Evolutionary conservation across 2,329 filamentous ascomycete genomes (phyloP).

Genomic region (Calonectria hongkongensis): DNA sequence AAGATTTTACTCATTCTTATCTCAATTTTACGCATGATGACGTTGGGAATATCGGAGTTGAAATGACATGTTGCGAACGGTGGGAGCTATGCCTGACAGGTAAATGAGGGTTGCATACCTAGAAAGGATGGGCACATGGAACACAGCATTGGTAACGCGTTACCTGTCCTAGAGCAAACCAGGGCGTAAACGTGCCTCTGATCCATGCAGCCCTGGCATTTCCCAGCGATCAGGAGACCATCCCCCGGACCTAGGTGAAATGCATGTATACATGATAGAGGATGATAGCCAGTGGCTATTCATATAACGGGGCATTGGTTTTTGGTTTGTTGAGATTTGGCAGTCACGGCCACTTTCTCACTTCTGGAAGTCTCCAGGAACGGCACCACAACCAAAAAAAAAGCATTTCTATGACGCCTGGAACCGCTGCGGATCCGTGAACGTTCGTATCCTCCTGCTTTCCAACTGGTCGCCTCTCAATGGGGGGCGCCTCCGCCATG

Average conservation of each 20-base stretch:
- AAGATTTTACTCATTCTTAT: slow-evolving; percentile 6
- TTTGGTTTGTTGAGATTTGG: slow-evolving; percentile 18
- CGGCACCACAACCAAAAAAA: slow-evolving; percentile 28
- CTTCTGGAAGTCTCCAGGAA: slow-evolving; percentile 18
- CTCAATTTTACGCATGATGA: slow-evolving; percentile 18
- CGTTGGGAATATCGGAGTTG: not conserved
- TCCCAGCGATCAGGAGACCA: slow-evolving; percentile 17
- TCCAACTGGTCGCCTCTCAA: slow-evolving; percentile 32
- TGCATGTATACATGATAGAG: slow-evolving; percentile 5
- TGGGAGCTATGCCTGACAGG: slow-evolving; percentile 10
- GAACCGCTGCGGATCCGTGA: slow-evolving; percentile 16
- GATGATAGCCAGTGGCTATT: slow-evolving; percentile 1
- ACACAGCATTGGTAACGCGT: not conserved
- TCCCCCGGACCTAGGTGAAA: not conserved
- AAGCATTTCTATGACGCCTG: slow-evolving; percentile 13
- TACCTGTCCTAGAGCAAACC: not conserved
- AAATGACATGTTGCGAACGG: slow-evolving; percentile 19
- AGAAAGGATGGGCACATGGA: slow-evolving; percentile 2
- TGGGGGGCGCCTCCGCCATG: slow-evolving; percentile 47
- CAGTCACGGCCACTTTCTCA: not conserved
- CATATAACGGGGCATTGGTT: slow-evolving; percentile 22
- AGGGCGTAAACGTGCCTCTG: not conserved
- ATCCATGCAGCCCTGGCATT: slow-evolving; percentile 5
- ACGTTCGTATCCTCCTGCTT: not conserved
- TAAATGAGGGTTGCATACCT: not conserved